Evolutionary conservation across 2,329 filamentous ascomycete genomes (phyloP), one percentile per base, ranked within the genome.

Genomic region (Cladosporium sp.): DNA sequence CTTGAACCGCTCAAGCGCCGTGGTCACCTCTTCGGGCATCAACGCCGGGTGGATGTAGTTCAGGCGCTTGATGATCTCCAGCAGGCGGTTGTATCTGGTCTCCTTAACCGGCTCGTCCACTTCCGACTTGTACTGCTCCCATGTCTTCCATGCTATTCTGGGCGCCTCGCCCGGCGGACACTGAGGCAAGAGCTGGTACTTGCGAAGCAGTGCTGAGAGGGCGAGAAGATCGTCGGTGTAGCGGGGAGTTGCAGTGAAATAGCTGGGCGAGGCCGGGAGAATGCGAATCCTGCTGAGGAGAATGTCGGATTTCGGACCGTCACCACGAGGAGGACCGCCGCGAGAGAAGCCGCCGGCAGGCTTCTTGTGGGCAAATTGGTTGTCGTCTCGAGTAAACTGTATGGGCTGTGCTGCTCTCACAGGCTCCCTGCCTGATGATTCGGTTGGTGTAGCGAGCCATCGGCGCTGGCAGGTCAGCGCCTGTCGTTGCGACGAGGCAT

Each of bases 211-310:
- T 9, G 80, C 77, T 62, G 89, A 82, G 44, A 98, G 78, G 43
- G 77, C 74, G 59, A 97, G 80, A 61, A 87, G 82, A 64, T 87
- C 81, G 72, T 98, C 93, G 71, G 86, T 93, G 76, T 95, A 96
- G 51, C 80, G 77, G 1, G 91, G 87, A 56, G 85, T 85, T 49
- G 86, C 86, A 49, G 89, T 91, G 75, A 97, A 98, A 74, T 98
- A 98, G n/a, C 92, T 93, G 2, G 89, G 85, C 34, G 91, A 95
- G 22, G 80, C 79, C 16, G 93, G 93, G 34, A 96, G 75, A 18
- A 95, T 76, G 59, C 93, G 88, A 49, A 87, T 62, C 19, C 61
- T 66, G 43, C 60, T 55, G 40, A 75, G 62, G 3, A 67, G 42
- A 22, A 54, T 56, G 13, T 54, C 42, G 32, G 10, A 6, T 31